phyloP scores from a whole-genome alignment of 495 filamentous ascomycete genomes.

The Ramalina peruviana region DNA sequence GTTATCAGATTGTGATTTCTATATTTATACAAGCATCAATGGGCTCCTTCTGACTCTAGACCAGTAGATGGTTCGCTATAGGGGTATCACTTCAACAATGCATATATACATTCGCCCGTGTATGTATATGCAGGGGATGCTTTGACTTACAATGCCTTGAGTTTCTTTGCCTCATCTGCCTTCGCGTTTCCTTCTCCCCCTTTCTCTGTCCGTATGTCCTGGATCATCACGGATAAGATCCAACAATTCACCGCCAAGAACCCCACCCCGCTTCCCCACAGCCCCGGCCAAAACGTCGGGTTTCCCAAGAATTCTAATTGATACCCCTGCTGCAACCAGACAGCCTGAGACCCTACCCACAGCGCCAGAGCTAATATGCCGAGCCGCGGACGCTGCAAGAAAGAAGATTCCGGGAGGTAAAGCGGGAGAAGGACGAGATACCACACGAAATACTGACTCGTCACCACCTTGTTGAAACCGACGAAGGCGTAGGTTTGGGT shows the following conservation, averaged over 20 bases:
- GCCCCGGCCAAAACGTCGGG: conserved; percentile 73
- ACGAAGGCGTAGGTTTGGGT: conserved; percentile 98
- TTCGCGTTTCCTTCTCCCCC: too few relatives aligned
- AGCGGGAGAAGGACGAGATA: conserved; percentile 87
- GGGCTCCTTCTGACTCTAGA: too few relatives aligned
- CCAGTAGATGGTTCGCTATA: too few relatives aligned
- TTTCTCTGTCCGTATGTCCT: conserved; percentile 38
- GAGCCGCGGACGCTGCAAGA: conserved; percentile 41
- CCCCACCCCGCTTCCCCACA: conserved; percentile 57
- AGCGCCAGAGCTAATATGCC: conserved; percentile 49
- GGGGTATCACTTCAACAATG: too few relatives aligned
- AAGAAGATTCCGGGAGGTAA: conserved; percentile 67
- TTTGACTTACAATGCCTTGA: too few relatives aligned
- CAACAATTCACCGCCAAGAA: conserved; percentile 83
- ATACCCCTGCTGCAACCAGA: conserved; percentile 84
- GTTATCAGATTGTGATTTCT: too few relatives aligned
- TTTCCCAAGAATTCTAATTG: conserved; percentile 74
- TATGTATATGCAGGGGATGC: too few relatives aligned
- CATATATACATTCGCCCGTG: too few relatives aligned
- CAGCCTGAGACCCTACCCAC: conserved; percentile 61
- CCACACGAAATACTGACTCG: conserved; percentile 98
- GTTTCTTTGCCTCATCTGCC: too few relatives aligned
- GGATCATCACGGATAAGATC: conserved; percentile 68
- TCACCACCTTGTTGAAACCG: conserved; percentile 96
- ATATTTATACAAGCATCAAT: too few relatives aligned